Evolutionary conservation across 768 basidiomycete species (phyloP).

Genomic region (Kwoniella heveanensis): DNA sequence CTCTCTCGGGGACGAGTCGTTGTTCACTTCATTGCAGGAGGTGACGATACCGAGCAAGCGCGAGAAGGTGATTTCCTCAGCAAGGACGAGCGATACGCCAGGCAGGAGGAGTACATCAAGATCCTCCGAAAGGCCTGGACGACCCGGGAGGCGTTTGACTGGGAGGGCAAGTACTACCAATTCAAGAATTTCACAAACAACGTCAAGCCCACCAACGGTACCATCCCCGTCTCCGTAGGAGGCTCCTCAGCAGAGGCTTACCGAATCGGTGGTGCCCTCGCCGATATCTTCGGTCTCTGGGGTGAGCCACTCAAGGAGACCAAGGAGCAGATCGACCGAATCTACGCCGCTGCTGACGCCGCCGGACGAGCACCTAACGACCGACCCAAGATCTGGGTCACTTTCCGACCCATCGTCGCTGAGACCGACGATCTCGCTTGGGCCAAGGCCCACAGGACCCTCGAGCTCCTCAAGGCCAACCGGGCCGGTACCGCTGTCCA

Average conservation of each 20-base stretch:
- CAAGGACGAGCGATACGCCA: slow-evolving; percentile 39
- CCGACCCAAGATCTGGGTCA: slow-evolving; percentile 43
- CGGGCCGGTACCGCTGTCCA: neutral
- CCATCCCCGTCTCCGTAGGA: slow-evolving; percentile 39
- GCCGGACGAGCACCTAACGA: slow-evolving; percentile 37
- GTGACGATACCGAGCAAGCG: slow-evolving; percentile 35
- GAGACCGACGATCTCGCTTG: slow-evolving; percentile 43
- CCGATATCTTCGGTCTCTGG: slow-evolving; percentile 46
- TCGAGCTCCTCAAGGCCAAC: slow-evolving; percentile 30
- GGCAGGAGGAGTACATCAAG: slow-evolving; percentile 45
- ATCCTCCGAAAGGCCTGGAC: slow-evolving; percentile 39
- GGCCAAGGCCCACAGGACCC: slow-evolving; percentile 35
- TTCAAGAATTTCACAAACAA: slow-evolving; percentile 40
- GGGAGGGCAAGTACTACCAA: slow-evolving; percentile 43
- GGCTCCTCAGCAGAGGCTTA: slow-evolving; percentile 43
- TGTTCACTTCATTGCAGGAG: slow-evolving; percentile 45
- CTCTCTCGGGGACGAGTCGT: slow-evolving; percentile 37
- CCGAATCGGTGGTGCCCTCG: slow-evolving; percentile 39
- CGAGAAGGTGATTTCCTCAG: slow-evolving; percentile 40
- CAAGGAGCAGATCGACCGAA: slow-evolving; percentile 42
- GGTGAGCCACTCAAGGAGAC: slow-evolving; percentile 48
- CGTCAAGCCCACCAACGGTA: slow-evolving; percentile 27
- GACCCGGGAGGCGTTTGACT: slow-evolving; percentile 37
- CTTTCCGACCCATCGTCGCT: slow-evolving; percentile 44
- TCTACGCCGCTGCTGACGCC: slow-evolving; percentile 41